Evolutionary conservation across 1,284 basidiomycete genomes (phyloP), one percentile per base, ranked within the genome.

Genomic region (Trichosporon faecale): DNA sequence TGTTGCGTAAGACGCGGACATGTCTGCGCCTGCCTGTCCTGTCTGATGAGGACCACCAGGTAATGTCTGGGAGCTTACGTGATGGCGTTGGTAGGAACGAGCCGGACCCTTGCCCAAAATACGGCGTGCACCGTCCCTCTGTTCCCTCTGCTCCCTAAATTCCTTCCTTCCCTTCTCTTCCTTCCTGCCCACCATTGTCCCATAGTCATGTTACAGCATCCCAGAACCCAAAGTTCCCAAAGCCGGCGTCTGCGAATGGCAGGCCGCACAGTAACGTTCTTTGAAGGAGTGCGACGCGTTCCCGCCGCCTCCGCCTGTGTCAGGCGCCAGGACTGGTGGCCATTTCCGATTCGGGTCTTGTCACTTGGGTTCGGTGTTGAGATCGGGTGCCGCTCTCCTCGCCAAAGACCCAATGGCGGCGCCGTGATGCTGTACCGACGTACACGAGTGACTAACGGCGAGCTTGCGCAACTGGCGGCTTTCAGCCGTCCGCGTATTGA

Each of bases 271-370:
- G 49, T 52, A 52, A 52, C 21, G 49, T 52, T n/a, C 6, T n/a
- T 18, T 9, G 40, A 44, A 37, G 49, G 49, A 52, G 49, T 52
- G 49, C 49, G 49, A 52, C 49, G n/a, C 49, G 49, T 52, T 52
- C 49, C 49, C 49, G 49, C 21, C n/a, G 49, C 49, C 49, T 52
- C 49, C 49, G 49, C 49, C 49, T 52, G 49, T 52, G 49, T 52
- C 49, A 52, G 49, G 5, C 49, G 49, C 49, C 21, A 52, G 49
- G 49, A 9, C 9, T 9, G 11, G 21, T 2, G 11, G 49, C 23
- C 21, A 25, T 9, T 52, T 25, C 49, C 49, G 49, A 52, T 11
- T 25, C 21, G 49, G 49, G 23, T 52, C 21, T 12, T 4, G 8
- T 25, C 23, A 25, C 21, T n/a, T 18, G 49, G 3, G 18, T 52